Evolutionary conservation across 768 basidiomycete species (phyloP), one percentile per base, ranked within the genome.

Genomic region (Leucosporidium yakuticum): DNA sequence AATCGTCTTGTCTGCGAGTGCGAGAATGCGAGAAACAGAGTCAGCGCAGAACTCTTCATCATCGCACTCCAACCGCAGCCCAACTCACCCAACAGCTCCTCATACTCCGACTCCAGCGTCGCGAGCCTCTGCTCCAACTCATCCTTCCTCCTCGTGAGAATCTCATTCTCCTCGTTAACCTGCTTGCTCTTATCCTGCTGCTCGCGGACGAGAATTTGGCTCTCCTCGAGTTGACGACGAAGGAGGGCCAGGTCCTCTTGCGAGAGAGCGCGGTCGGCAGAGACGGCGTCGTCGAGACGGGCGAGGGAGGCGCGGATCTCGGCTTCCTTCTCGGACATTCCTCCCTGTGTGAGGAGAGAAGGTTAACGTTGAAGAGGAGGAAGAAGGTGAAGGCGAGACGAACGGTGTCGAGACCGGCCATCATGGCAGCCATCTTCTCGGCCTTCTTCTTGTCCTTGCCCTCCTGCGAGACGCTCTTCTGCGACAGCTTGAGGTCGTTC

Each of bases 391-490:
- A 20, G 21, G 58, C 88, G 76, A 73, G 94, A 70, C 88, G 76
- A 73, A 95, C 95, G 69, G 89, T 84, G 80, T 98, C 94, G 74
- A 99, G 95, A 79, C 95, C 94, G 67, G 95, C 91, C 95, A 99
- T 97, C 91, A 99, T 96, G 73, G 93, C 83, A 14, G 91, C 93
- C 90, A 99, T 91, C 84, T 97, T 97, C 82, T 98, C 95, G 76
- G 95, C 92, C 80, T 98, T 98, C 79, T 90, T 86, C 83, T 91
- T 96, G 83, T 99, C 96, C 81, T 94, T 97, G 78, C 97, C 96
- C 78, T 98, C 96, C 39, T 87, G 87, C 49, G 88, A 87, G 21
- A 88, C 85, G 68, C 90, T 89, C 79, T 88, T 89, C 79, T 93
- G 90, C 19, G 86, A 83, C 47, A 83, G 81, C 81, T 90, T 92